Evolutionary conservation across 768 basidiomycete genomes (phyloP), one percentile per base, ranked within the genome.

Genomic region (Hygrocybe punicea): DNA sequence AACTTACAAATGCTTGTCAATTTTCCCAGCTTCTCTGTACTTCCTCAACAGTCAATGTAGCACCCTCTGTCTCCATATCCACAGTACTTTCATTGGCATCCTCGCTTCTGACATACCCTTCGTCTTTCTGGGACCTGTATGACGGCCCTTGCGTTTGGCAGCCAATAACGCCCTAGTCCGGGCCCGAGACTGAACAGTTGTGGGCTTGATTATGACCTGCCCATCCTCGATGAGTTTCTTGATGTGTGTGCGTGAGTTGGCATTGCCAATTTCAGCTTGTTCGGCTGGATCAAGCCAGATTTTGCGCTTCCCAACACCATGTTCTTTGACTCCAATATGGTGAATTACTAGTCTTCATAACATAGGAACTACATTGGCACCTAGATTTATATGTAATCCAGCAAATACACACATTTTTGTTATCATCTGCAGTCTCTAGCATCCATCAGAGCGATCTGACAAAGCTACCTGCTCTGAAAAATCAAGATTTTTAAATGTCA

Each of bases 211-310:
- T 70, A 91, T 90, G 65, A 94, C 87, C 70, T 88, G 91, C 66
- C 95, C 95, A 72, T 98, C 97, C 79, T 97, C 96, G 79, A 97
- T 93, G 76, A 99, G 89, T 79, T 95, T 97, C 84, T 92, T 91
- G 64, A 98, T 89, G 74, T 96, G 93, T 45, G 91, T 89, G 74
- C 97, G 91, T 51, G 95, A 98, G 91, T 99, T 99, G 82, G 97
- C 96, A 71, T 94, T 96, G 65, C 88, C 91, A 77, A 99, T 98
- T 80, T 98, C 97, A 66, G 94, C 83, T 74, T 95, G 92, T 77
- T 97, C 93, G 63, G 89, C 85, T 71, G 95, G 95, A 83, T 97
- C 94, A 68, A 94, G 89, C 95, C 95, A 98, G 79, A 97, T 95
- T 88, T 96, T 96, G 71, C 95, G 87, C 82, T 95, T 87, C 74